Evolutionary conservation across 768 basidiomycete genomes (phyloP), one percentile per base, ranked within the genome.

Genomic region (Dictyophora rubrovolvata): DNA sequence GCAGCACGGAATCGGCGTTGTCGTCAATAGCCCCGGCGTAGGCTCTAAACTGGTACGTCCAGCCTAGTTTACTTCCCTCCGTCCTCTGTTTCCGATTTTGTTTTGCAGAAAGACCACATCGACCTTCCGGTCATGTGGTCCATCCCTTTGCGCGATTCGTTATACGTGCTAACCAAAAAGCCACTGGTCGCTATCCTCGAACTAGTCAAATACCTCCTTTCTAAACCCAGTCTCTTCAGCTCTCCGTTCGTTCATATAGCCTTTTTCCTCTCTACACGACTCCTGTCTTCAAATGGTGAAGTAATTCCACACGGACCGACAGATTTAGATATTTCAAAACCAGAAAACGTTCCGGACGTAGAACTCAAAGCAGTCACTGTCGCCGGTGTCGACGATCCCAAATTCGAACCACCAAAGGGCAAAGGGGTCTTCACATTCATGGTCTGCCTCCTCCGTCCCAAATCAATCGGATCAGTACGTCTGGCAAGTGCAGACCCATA

Each of bases 21-120:
- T 67, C 51, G 59, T 74, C 28, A 70, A 77, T 55, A 66, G 76
- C 0, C 73, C 74, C 0, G 69, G 66, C 18, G 78, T 79, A 37
- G 78, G 77, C 2, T 65, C 67, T 50, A 74, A 77, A 64, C 66
- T 78, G 42, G 42, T 42, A 42, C 28, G 7, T 28, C 7, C 7
- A 33, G 1, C 18, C 48, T 60, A 10, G 8, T 37, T 52, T 28
- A 28, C 28, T 28, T 7, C 28, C 7, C 7, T 28, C 7, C 42
- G 14, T 12, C 42, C 42, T 42, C 28, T 28, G 28, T 12, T 42
- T n/a, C n/a, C 4, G 4, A 42, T n/a, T 14, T 14, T 42, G 14
- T 8, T 37, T 46, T 5, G 46, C 54, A 72, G 71, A 69, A 75
- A 72, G 76, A 75, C 61, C 75, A 77, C 60, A 61, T 73, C 11